Evolutionary conservation across 2,329 filamentous ascomycete species (phyloP).

Genomic region (Colletotrichum echinochloae): DNA sequence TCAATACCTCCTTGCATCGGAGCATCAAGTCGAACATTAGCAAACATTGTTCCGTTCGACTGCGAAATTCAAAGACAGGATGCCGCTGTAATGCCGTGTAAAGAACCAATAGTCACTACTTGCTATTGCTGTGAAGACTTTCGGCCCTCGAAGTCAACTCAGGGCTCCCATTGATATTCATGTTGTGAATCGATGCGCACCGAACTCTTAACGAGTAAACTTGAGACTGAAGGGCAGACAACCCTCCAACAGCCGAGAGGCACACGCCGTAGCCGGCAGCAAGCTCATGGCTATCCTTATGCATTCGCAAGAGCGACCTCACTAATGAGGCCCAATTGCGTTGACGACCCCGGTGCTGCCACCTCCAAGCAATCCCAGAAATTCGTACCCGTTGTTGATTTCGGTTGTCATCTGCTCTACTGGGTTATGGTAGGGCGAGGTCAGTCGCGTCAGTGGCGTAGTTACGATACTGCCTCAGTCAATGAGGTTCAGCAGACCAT

Average conservation of each 20-base stretch:
- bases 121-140: not conserved
- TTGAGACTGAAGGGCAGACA: not conserved
- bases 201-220: not conserved
- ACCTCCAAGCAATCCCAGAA: not conserved
- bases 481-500: not conserved
- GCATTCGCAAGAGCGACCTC: not conserved
- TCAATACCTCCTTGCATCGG: no score
- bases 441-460: not conserved
- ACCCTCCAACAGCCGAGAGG: not conserved
- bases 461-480: not conserved
- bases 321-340: not conserved
- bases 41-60: no score
- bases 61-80: no score
- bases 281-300: not conserved
- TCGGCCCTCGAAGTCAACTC: not conserved
- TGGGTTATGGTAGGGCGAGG: not conserved
- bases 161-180: no score
- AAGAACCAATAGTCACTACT: not conserved
- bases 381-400: not conserved
- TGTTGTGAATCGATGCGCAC: not conserved
- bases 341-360: not conserved
- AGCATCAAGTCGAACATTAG: no score
- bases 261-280: not conserved
- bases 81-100: no score
- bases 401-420: not conserved